Evolutionary conservation across 495 filamentous ascomycete genomes (phyloP), one percentile per base, ranked within the genome.

Genomic region (Annulohypoxylon maeteangense): DNA sequence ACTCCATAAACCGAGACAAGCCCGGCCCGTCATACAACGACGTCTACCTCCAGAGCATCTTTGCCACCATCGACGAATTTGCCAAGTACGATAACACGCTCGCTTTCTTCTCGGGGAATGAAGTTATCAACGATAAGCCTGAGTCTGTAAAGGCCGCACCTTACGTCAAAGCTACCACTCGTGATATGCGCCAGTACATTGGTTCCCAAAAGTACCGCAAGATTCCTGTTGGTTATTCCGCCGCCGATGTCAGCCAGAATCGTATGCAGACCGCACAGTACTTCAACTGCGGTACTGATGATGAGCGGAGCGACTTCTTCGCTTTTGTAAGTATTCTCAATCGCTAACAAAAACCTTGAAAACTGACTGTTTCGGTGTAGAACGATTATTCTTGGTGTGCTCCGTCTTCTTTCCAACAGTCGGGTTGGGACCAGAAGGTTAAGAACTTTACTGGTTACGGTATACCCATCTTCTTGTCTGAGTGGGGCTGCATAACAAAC

Each of bases 361-460:
- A n/a, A 22, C 68, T 75, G 57, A 76, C 44, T 11, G 45, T 4
- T 29, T 16, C 47, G n/a, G 18, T 32, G 20, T 53, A 83, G 80
- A 98, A 98, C 81, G 95, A 97, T 81, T 98, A 98, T 83, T 97
- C 94, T 50, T 98, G 95, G 95, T 98, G 95, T 76, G 91, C 93
- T 72, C 75, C 75, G 1, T 92, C 93, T 20, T 88, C 91, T 58
- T 97, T 92, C 82, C 75, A 76, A 23, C 85, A 78, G 53, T 92
- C 94, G 56, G 93, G 93, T 70, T 98, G 94, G 94, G 85, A 92
- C 77, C 82, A 92, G 79, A 98, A 98, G 88, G 95, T 98, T 56
- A 87, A 92, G 83, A 92, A 90, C 80, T 97, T 95, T 85, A 90
- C 88, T 66, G 90, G 91, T 74, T 98, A 97, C 78, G 93, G 94